These are phyloP conservation scores for Malassezia vespertilionis DNA, from an alignment of 1,284 basidiomycete species.

Conservation along the genomic window DNA sequence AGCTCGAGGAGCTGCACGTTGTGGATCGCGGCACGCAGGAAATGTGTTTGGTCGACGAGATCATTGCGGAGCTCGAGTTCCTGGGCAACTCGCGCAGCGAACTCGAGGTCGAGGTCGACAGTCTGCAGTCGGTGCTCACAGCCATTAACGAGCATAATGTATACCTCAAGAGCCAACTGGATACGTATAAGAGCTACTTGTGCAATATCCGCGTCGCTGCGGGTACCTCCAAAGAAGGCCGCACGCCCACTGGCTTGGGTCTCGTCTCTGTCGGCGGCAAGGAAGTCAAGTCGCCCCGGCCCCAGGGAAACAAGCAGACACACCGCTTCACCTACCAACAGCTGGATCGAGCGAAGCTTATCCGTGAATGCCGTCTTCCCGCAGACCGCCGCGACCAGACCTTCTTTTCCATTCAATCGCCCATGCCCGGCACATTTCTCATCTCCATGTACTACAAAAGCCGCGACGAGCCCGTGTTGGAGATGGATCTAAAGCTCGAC, in stretches of 20 bases:
- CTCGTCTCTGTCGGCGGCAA: slow-evolving; percentile 64
- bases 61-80: slow-evolving; percentile 83
- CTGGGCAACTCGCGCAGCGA: slow-evolving; percentile 93
- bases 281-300: slow-evolving; percentile 76
- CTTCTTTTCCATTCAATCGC: slow-evolving; percentile 96
- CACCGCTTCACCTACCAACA: slow-evolving; percentile 93
- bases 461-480: slow-evolving; percentile 94
- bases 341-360: slow-evolving; percentile 98
- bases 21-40: slow-evolving; percentile 73
- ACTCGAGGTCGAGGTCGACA: slow-evolving; percentile 80
- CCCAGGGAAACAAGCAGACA: slow-evolving; percentile 45
- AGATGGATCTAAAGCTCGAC: slow-evolving; percentile 99
- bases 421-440: slow-evolving; percentile 93
- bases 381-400: slow-evolving; percentile 88
- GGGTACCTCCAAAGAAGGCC: slow-evolving; percentile 60
- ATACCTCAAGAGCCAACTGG: slow-evolving; percentile 86
- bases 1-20: slow-evolving; percentile 80
- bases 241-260: slow-evolving; percentile 67
- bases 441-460: slow-evolving; percentile 98
- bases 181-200: slow-evolving; percentile 98
- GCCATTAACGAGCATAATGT: slow-evolving; percentile 98
- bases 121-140: slow-evolving; percentile 90
- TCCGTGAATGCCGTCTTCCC: slow-evolving; percentile 94
- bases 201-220: slow-evolving; percentile 75
- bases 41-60: slow-evolving; percentile 92